A percentile compares a stretch with the other conserved stretches of the same genome.
These are phyloP conservation scores for Ambispora gerdemannii DNA, from an alignment of 192 early-diverging fungal species.

Conservation along the genomic window DNA sequence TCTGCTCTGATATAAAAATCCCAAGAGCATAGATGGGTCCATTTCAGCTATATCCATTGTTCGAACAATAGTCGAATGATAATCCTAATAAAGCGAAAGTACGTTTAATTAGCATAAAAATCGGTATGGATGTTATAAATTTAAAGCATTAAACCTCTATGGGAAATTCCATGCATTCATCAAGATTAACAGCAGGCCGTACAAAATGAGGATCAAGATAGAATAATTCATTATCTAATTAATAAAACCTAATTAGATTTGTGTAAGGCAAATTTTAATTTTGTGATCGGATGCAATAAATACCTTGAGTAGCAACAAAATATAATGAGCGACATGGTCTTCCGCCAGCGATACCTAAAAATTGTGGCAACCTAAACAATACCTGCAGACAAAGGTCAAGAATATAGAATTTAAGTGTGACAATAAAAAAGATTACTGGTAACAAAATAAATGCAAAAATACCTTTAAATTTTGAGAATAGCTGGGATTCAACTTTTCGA, in stretches of 20 bases:
- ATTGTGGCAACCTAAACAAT: conserved; percentile 40
- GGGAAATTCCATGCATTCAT: conserved; percentile 29
- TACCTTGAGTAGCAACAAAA: conserved; percentile 45
- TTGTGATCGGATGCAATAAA: too few relatives aligned
- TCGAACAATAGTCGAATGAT: conserved; percentile 39
- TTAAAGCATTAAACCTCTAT: too few relatives aligned
- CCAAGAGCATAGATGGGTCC: conserved; percentile 47
- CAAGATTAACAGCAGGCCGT: conserved; percentile 36
- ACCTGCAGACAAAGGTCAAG: conserved; percentile 27
- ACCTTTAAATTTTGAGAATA: conserved; percentile 27
- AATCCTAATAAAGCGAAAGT: conserved; percentile 31
- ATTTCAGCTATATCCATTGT: conserved; percentile 41
- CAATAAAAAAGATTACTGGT: background rate
- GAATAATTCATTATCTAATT: conserved; percentile 37
- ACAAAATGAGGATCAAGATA: conserved; percentile 45
- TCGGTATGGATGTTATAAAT: background rate
- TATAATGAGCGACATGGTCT: conserved; percentile 41
- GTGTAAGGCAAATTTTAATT: too few relatives aligned
- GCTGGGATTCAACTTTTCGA: conserved; percentile 20
- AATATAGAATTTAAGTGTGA: background rate
- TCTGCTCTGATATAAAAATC: conserved; percentile 36
- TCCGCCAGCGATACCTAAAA: conserved; percentile 45
- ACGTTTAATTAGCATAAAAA: background rate
- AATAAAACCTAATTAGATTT: too few relatives aligned
- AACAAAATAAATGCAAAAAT: background rate